Conservation (phyloP, 208 protist species). For the Crithidia bombi region DNA sequence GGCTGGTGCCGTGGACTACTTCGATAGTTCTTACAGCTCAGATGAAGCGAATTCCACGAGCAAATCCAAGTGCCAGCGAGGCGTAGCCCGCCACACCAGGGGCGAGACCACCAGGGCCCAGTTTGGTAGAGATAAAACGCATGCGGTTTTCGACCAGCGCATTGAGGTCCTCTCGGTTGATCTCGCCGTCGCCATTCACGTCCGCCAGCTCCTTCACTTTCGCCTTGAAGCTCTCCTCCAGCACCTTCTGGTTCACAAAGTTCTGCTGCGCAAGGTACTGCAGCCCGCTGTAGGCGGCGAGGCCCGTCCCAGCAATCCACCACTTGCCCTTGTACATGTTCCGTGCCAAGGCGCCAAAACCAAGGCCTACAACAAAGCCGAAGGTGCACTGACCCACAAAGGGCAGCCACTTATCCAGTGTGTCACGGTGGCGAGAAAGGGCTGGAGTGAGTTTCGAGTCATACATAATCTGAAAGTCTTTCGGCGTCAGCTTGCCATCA, state of each 20-base stretch:
- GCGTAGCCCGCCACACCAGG: conserved; percentile 59
- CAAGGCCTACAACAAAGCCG: conserved; percentile 46
- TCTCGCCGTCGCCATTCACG: conserved; percentile 59
- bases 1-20: neutral
- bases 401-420: conserved; percentile 54
- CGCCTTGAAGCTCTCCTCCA: conserved; percentile 50
- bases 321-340: conserved; percentile 50
- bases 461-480: conserved; percentile 77
- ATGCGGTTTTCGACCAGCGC: conserved; percentile 61
- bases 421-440: conserved; percentile 31
- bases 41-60: conserved; percentile 55
- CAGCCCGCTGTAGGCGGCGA: conserved; percentile 43
- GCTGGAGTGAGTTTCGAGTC: conserved; percentile 43
- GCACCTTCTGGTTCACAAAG: conserved; percentile 52
- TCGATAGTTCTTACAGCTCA: neutral
- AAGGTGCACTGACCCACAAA: conserved; percentile 58
- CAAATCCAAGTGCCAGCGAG: conserved; percentile 54
- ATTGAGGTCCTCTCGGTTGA: conserved; percentile 59
- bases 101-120: conserved; percentile 61
- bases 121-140: conserved; percentile 58
- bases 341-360: conserved; percentile 39
- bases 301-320: conserved; percentile 43
- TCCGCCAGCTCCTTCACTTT: conserved; percentile 59
- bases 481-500: conserved; percentile 63
- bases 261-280: conserved; percentile 74